phyloP scores from a whole-genome alignment of 768 basidiomycete genomes.

The Russula emetica region DNA sequence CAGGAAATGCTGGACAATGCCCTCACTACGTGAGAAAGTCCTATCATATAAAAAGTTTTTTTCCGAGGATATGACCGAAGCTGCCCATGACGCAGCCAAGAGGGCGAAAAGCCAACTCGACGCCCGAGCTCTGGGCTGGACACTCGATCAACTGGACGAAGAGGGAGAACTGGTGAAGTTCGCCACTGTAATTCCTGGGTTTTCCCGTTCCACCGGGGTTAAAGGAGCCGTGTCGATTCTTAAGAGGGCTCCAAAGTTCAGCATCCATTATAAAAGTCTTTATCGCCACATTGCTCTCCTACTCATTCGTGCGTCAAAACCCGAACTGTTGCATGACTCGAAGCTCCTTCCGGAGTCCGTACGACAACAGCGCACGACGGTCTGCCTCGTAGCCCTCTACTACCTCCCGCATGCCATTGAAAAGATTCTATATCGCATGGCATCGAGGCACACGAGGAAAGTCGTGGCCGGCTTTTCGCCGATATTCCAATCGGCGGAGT shows the following conservation, averaged over 20 bases:
- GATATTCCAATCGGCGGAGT: not conserved
- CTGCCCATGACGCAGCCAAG: not conserved
- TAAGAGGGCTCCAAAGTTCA: not conserved
- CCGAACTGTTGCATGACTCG: not conserved
- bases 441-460: not conserved
- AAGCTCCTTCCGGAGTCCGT: conserved; percentile 1
- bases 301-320: not conserved
- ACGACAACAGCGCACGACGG: not conserved
- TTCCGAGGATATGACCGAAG: not conserved
- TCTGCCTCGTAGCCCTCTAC: conserved; percentile 7
- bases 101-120: not conserved
- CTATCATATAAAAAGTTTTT: not conserved
- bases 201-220: not conserved
- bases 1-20: too few species aligned
- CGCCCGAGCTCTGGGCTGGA: conserved; percentile 13
- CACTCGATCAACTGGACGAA: conserved; percentile 12
- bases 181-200: conserved; percentile 3
- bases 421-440: not conserved
- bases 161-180: conserved; percentile 8
- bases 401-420: not conserved
- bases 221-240: not conserved
- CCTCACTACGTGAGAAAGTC: not conserved
- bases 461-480: not conserved
- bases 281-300: not conserved
- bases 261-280: not conserved